Base-by-base conservation (phyloP, 495 filamentous ascomycete species). In the Achaetomiella virescens region DNA sequence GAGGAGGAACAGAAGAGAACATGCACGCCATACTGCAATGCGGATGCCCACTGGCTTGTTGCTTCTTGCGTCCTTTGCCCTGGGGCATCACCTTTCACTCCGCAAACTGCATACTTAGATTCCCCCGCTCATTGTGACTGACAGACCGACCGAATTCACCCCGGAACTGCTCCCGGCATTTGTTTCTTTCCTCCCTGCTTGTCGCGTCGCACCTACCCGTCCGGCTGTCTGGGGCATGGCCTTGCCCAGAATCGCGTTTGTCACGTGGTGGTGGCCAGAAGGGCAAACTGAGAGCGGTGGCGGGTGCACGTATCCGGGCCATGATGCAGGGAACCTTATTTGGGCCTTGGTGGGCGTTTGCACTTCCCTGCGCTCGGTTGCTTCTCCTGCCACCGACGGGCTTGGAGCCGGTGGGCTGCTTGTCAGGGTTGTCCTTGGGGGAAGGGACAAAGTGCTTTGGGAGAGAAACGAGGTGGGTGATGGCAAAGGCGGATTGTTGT, bases 311-410 rank as follows among this genome's bases (percentile, higher is more conserved):
- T 48, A 42, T 40, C 49, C 42, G 33, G 44, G 44, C 35, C 17
- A 25, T 10, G 41, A 45, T 40, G 46, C 44, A 55, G 33, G 45
- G 22, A 59, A 59, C 57, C 57, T 59, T 59, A 59, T 59, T 59
- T 49, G 51, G 52, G 50, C 50, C 36, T 12, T 22, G 31, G 3
- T 12, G 57, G 38, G 25, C 57, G 57, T 59, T 59, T 59, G 57
- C 57, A 49, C 31, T 17, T 18, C 25, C 25, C 9, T 14, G 15
- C 18, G 27, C 31, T 33, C 20, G 24, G 37, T 42, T 52, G 49
- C 12, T 10, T 6, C 12, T 38, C 15, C 3, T 12, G 5, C 9
- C 9, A 9, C 27, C 9, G 27, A 9, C 27, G 33, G 35, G 36
- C n/a, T 25, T 8, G 36, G 35, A 2, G 40, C 17, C 9, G 15